Conservation (phyloP, 768 basidiomycete species). For the Russula emetica region DNA sequence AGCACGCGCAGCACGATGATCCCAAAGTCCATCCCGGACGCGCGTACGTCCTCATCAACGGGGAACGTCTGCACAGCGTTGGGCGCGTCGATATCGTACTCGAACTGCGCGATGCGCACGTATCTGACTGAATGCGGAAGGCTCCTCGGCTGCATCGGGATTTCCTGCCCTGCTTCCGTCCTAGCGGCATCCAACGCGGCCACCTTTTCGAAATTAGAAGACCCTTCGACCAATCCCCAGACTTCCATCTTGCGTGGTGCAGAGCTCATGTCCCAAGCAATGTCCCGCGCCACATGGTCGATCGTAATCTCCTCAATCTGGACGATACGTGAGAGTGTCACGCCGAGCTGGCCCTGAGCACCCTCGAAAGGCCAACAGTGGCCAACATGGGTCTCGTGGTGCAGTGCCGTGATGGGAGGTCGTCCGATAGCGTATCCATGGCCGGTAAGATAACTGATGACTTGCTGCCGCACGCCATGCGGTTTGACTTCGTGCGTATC, state of each 20-base stretch:
- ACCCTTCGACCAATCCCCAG: constrained; percentile 84
- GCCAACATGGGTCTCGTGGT: constrained; percentile 77
- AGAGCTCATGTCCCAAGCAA: constrained; percentile 74
- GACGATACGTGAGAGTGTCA: constrained; percentile 63
- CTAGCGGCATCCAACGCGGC: constrained; percentile 45
- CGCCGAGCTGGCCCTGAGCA: constrained; percentile 72
- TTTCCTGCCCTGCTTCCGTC: constrained; percentile 29
- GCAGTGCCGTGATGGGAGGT: constrained; percentile 81
- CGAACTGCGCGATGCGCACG: constrained; percentile 45
- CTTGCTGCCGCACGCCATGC: constrained; percentile 42
- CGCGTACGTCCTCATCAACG: constrained; percentile 51
- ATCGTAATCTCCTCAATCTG: constrained; percentile 66
- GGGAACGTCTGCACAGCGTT: constrained; percentile 49
- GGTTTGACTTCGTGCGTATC: constrained; percentile 69
- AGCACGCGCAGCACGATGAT: constrained; percentile 75
- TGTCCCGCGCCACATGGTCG: constrained; percentile 82
- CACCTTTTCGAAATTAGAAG: constrained; percentile 62
- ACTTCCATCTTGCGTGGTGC: constrained; percentile 87
- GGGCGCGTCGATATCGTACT: constrained; percentile 44
- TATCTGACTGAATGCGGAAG: constrained; percentile 33
- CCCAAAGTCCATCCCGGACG: constrained; percentile 77
- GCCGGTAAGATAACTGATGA: constrained; percentile 58
- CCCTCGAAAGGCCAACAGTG: constrained; percentile 94
- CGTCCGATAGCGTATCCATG: constrained; percentile 60
- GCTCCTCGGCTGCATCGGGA: constrained; percentile 32